phyloP scores from a whole-genome alignment of 2,329 filamentous ascomycete species.

The Colletotrichum eleusines region DNA sequence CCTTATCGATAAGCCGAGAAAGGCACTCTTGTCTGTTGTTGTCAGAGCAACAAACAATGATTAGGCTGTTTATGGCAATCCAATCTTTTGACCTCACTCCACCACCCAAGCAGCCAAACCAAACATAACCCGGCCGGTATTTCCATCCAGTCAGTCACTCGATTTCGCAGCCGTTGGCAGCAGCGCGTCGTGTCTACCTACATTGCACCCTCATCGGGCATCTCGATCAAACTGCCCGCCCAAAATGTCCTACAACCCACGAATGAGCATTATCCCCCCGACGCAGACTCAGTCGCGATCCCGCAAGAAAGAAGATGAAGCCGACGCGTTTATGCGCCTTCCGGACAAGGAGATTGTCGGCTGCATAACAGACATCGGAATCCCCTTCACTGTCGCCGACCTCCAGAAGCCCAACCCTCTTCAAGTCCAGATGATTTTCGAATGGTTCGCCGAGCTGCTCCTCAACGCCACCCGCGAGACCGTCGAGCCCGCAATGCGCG shows the following conservation, averaged over 20 bases:
- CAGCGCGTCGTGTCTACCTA: neutral
- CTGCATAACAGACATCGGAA: constrained; percentile 97
- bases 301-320: constrained; percentile 70
- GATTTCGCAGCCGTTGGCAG: neutral
- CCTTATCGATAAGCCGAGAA: constrained; percentile 2
- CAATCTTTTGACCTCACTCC: constrained; percentile 3
- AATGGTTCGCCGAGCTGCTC: constrained; percentile 95
- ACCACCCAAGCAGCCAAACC: constrained; percentile 5
- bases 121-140: neutral
- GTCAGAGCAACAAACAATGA: constrained; percentile 37
- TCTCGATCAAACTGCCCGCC: constrained; percentile 15
- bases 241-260: constrained; percentile 69
- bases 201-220: neutral
- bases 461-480: constrained; percentile 95
- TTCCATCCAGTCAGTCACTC: neutral
- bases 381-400: constrained; percentile 87
- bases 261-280: constrained; percentile 71
- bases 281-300: constrained; percentile 62
- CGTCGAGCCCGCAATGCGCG: constrained; percentile 94
- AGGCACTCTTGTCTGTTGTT: neutral
- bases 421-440: constrained; percentile 96
- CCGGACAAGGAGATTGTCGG: constrained; percentile 87
- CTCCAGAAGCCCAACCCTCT: constrained; percentile 93
- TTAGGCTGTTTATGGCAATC: constrained; percentile 16
- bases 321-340: constrained; percentile 70